Base-by-base conservation (phyloP, 352 stramenopile species). In the Phytophthora quininea region DNA sequence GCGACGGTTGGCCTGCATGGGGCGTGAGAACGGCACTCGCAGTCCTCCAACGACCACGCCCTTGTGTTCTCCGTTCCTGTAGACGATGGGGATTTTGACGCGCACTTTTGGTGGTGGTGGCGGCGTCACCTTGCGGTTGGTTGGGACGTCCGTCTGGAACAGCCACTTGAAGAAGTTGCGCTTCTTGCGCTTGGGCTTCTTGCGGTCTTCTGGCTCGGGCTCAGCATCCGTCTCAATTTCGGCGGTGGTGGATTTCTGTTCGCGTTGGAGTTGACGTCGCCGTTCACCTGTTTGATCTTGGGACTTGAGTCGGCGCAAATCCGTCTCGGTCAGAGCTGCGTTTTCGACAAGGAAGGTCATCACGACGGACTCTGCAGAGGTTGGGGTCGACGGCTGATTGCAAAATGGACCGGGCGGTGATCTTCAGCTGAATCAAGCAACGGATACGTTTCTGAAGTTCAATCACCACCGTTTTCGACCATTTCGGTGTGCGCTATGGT, bases 21-120 rank as follows among this genome's bases (percentile, higher is more conserved):
- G 52, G 2, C 72, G 52, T 9, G 66, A 79, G 60, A 73, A 79
- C 1, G 68, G 68, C 15, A 77, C 72, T 19, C 64, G 59, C 7
- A 54, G 14, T 49, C 68, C 72, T 3, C 67, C 58, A 8, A 79
- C 72, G 7, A 76, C 29, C 6, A 74, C 64, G 15, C 72, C 68
- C 12, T 67, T 69, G 64, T 79, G 72, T 29, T 74, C 54, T 19
- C 64, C 64, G 37, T 67, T 62, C 19, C 60, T 53, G 57, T 79
- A 79, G 11, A 64, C 51, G 10, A 72, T 66, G 4, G 71, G 71
- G 46, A 79, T 75, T 45, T 79, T 74, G 51, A 79, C 71, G 9
- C 63, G 71, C 24, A 69, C 37, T 56, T 52, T 71, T 72, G 55
- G 27, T 3, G 55, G 40, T 9, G 35, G 59, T 3, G 47, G 43